phyloP scores from a whole-genome alignment of 306 rosid species.

The Aeschynomene evenia region DNA sequence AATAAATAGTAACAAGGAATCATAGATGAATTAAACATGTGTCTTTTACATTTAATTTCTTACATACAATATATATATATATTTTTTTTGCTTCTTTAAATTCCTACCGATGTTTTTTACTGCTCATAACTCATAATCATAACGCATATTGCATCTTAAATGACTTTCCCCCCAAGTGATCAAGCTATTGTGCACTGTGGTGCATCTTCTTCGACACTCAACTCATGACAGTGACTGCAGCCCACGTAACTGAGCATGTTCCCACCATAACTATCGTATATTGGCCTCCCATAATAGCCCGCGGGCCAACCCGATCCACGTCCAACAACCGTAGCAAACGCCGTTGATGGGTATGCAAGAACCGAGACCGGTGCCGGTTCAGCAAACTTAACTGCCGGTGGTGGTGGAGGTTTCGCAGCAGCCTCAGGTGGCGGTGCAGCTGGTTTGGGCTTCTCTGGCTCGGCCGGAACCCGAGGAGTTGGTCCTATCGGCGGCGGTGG shows the following conservation, averaged over 20 bases:
- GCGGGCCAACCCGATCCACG: constrained; percentile 22
- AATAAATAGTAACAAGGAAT: no score
- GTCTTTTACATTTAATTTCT: no score
- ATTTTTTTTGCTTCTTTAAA: no score
- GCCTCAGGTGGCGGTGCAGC: no score
- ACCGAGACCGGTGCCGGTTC: neutral
- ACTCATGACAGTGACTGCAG: constrained; percentile 30
- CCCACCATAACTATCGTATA: constrained; percentile 50
- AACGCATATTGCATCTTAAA: no score
- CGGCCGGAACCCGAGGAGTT: neutral
- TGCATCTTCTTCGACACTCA: constrained; percentile 39
- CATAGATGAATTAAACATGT: no score
- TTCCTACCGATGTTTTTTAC: no score
- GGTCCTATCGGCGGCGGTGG: neutral
- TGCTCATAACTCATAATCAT: no score
- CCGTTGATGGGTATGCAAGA: neutral
- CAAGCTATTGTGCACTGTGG: constrained; percentile 27
- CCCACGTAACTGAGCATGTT: constrained; percentile 19
- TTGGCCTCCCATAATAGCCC: constrained; percentile 28
- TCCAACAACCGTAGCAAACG: constrained; percentile 19
- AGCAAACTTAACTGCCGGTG: neutral
- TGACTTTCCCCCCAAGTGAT: neutral
- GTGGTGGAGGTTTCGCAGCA: neutral
- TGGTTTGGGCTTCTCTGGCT: no score
- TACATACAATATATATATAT: no score